These are phyloP conservation scores for Botryotinia convoluta DNA, from an alignment of 2,329 filamentous ascomycete species.

Conservation along the genomic window DNA sequence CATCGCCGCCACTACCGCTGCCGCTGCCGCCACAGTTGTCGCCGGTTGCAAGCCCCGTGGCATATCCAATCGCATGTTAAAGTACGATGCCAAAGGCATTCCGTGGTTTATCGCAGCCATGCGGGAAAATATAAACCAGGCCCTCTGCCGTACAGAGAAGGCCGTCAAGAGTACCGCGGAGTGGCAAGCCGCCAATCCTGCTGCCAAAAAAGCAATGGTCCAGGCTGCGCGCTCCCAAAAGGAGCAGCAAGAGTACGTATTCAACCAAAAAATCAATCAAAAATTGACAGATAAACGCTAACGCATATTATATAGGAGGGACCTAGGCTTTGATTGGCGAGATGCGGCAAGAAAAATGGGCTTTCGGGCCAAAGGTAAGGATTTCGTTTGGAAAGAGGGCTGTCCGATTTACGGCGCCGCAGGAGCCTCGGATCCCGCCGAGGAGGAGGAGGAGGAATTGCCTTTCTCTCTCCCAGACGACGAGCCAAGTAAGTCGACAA, in stretches of 20 bases:
- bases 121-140: not conserved
- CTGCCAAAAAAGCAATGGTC: not conserved
- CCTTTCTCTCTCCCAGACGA: not conserved
- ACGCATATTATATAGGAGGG: not conserved
- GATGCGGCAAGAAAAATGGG: not conserved
- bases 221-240: not conserved
- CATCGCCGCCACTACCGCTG: not conserved
- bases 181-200: not conserved
- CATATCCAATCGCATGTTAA: not conserved
- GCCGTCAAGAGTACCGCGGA: not conserved
- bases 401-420: not conserved
- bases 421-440: not conserved
- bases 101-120: not conserved
- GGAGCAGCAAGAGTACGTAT: not conserved
- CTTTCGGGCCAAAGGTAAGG: not conserved
- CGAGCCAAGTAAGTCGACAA: not conserved
- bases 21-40: not conserved
- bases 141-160: not conserved
- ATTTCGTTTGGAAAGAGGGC: not conserved
- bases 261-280: not conserved
- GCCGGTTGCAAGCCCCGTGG: not conserved
- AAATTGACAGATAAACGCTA: not conserved
- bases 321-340: not conserved
- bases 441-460: not conserved
- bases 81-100: not conserved